Base-by-base conservation (phyloP, 352 stramenopile species). In the Globisporangium spinosum region DNA sequence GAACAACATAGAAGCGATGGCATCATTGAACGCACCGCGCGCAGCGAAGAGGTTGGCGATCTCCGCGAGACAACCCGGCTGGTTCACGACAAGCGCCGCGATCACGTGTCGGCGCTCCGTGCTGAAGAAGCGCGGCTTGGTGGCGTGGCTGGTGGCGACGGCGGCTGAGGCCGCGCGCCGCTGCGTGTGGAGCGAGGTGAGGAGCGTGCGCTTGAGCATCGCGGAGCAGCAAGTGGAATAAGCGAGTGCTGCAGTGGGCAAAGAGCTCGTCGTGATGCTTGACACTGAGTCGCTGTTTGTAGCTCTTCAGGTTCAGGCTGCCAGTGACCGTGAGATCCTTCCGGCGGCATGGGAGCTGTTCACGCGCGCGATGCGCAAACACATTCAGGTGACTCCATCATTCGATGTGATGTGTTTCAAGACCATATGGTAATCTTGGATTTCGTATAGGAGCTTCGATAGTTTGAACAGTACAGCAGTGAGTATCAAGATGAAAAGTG, bases 31-130 rank as follows among this genome's bases (percentile, higher is more conserved):
- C 75, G 35, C 61, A 92, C 85, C 87, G 68, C 87, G 80, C 63
- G 87, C 80, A 7, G 87, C 85, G 62, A 95, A 93, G 29, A 95
- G 70, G 69, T 95, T 95, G 71, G 87, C 85, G 67, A 95, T 95
- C 78, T 95, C 85, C 22, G 85, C 87, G 56, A 95, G 75, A 81
- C 85, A 93, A 49, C 87, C 87, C 47, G 87, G 83, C 70, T 95
- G 87, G 74, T 95, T 95, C 53, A 95, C 79, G 61, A 95, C 87
- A 59, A 95, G 71, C 57, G 87, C 87, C 20, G 87, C 87, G 70
- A 95, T 95, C 62, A 95, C 85, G 56, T 95, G 87, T 59, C 87
- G 85, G 25, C 87, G 90, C 60, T 86, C 72, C 38, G 77, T 70
- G 53, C 76, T 85, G 53, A 85, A 78, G 43, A 69, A 77, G 27